Percentiles rank a stretch among this genome's conserved stretches.
phyloP scores from a whole-genome alignment of 2,329 filamentous ascomycete species.

The Aureobasidium uvarum region DNA sequence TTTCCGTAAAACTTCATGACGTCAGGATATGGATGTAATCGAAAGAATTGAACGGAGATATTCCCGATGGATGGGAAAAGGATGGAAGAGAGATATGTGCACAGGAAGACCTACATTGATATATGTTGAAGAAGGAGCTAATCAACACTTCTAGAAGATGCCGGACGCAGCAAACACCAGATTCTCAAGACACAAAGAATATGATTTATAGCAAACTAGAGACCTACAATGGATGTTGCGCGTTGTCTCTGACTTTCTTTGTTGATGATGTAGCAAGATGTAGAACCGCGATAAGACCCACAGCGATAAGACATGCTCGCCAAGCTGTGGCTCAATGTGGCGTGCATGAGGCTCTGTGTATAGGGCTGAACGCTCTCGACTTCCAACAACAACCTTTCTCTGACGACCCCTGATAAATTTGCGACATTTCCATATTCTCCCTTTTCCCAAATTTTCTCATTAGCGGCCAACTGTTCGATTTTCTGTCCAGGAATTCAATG shows the following conservation, averaged over 20 bases:
- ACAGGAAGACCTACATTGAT: slow-evolving; percentile 6
- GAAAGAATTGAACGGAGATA: not conserved
- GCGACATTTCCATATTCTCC: not conserved
- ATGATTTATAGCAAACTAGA: not conserved
- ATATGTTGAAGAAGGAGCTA: not conserved
- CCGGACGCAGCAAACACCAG: slow-evolving; percentile 7
- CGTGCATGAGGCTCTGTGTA: slow-evolving; percentile 5
- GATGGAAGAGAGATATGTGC: not conserved
- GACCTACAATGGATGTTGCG: slow-evolving; percentile 2
- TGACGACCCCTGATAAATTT: slow-evolving; percentile 23
- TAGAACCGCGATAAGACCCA: slow-evolving; percentile 10
- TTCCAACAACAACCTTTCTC: slow-evolving; percentile 20
- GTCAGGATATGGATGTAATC: not conserved
- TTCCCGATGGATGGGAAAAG: not conserved
- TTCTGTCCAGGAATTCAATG: not conserved
- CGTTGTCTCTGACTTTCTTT: slow-evolving; percentile 11
- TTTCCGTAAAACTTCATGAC: not conserved
- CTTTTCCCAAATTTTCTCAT: not conserved
- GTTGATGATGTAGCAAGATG: slow-evolving; percentile 2
- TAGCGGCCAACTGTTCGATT: not conserved
- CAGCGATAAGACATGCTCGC: slow-evolving; percentile 10
- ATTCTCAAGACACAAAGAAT: not conserved
- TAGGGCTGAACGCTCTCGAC: slow-evolving; percentile 22
- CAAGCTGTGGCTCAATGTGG: not conserved
- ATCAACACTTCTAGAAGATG: not conserved